phyloP scores from a whole-genome alignment of 805 yeast genomes.

The Vanderwaltozyma yarrowii region DNA sequence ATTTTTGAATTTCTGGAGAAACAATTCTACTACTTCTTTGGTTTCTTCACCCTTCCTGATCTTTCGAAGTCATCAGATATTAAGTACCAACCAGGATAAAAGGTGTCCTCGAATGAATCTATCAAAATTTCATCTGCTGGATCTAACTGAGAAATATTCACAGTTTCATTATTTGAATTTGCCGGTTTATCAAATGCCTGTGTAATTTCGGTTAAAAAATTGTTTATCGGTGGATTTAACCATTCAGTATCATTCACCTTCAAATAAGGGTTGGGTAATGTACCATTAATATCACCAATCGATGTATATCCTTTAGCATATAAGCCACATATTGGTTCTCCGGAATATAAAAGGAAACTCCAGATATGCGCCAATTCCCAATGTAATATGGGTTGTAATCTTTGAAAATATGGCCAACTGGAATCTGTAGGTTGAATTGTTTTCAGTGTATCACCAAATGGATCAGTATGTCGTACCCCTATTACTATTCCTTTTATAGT shows the following conservation, averaged over 20 bases:
- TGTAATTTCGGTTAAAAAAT: conserved; percentile 2
- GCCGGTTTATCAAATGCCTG: conserved; percentile 10
- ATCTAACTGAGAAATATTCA: conserved; percentile 8
- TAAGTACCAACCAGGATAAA: conserved; percentile 29
- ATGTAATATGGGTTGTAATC: conserved; percentile 82
- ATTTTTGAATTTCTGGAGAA: no score
- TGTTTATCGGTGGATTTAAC: neutral
- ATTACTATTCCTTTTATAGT: conserved; percentile 63
- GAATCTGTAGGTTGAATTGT: conserved; percentile 71
- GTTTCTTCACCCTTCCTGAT: conserved; percentile 22
- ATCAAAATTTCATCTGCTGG: conserved; percentile 6
- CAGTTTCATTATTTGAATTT: neutral
- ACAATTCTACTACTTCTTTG: no score
- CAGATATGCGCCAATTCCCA: conserved; percentile 84
- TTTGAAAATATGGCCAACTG: conserved; percentile 80
- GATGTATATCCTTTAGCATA: conserved; percentile 88
- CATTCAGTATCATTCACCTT: conserved; percentile 14
- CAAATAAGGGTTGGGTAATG: conserved; percentile 62
- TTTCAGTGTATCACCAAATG: conserved; percentile 53
- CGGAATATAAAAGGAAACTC: conserved; percentile 57
- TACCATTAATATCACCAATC: conserved; percentile 68
- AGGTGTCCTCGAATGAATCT: neutral
- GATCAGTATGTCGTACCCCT: conserved; percentile 85
- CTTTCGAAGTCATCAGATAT: conserved; percentile 24
- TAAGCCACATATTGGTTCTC: conserved; percentile 57